Conservation (phyloP, 192 early-diverging fungal species). For the Cetraspora pellucida region DNA sequence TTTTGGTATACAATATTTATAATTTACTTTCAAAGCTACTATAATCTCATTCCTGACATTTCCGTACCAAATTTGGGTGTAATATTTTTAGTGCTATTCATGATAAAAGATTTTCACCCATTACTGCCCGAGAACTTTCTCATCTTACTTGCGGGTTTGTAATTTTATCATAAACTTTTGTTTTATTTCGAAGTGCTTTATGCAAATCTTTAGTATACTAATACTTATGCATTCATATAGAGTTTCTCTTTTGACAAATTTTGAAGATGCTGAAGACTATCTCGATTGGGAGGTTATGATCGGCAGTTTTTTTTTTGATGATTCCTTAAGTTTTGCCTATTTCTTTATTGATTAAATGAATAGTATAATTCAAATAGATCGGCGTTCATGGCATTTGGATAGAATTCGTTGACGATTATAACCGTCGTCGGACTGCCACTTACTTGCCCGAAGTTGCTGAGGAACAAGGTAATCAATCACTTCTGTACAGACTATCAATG, state of each 20-base stretch:
- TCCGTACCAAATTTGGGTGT: neutral
- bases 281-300: constrained; percentile 79
- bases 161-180: neutral
- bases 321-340: neutral
- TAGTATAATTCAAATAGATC: constrained; percentile 40
- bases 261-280: constrained; percentile 75
- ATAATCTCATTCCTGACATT: neutral
- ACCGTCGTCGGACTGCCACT: constrained; percentile 70
- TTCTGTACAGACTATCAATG: neutral
- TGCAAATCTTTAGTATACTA: neutral
- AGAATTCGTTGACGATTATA: constrained; percentile 64
- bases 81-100: constrained; percentile 63
- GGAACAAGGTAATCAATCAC: constrained; percentile 63
- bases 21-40: neutral
- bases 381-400: constrained; percentile 95
- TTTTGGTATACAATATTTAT: no score
- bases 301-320: neutral
- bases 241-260: constrained; percentile 86
- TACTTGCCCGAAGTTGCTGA: constrained; percentile 88
- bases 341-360: neutral
- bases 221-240: constrained; percentile 18
- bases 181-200: neutral
- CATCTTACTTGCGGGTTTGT: constrained; percentile 63
- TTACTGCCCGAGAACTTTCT: constrained; percentile 65
- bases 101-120: constrained; percentile 86